Conservation (phyloP, 2,329 filamentous ascomycete genomes). For the Dothistroma septosporum region DNA sequence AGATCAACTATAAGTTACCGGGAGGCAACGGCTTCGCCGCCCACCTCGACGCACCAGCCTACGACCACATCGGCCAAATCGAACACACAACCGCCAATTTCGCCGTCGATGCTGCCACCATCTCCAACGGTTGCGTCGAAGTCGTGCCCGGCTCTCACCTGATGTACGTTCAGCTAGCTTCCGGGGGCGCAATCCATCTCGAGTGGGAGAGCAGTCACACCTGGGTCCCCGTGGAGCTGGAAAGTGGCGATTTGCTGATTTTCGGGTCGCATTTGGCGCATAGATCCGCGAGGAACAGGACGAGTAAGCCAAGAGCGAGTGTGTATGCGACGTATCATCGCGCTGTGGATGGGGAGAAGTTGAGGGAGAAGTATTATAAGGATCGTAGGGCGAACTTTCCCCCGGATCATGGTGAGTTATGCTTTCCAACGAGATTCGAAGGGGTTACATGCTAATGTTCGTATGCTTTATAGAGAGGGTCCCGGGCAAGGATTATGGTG, state of each 20-base stretch:
- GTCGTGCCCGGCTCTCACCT: conserved; percentile 40
- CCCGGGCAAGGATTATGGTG: conserved; percentile 25
- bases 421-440: background rate
- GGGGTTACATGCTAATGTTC: too few relatives aligned
- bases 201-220: conserved; percentile 35
- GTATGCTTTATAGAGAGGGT: conserved; percentile 17
- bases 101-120: conserved; percentile 38
- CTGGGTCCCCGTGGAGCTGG: conserved; percentile 36
- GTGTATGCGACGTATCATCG: conserved; percentile 45
- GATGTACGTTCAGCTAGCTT: conserved; percentile 35
- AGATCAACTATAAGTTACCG: conserved; percentile 43
- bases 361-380: conserved; percentile 43
- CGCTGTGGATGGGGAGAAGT: conserved; percentile 36
- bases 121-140: conserved; percentile 39
- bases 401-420: conserved; percentile 35
- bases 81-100: conserved; percentile 41
- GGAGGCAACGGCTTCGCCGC: conserved; percentile 42
- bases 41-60: conserved; percentile 42
- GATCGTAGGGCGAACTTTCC: conserved; percentile 41
- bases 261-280: conserved; percentile 43
- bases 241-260: conserved; percentile 37
- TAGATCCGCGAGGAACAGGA: conserved; percentile 37
- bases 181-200: conserved; percentile 36
- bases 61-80: conserved; percentile 41
- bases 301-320: conserved; percentile 36